Base-by-base conservation (phyloP, 306 rosid species). In the Sechiopsis laciniata region DNA sequence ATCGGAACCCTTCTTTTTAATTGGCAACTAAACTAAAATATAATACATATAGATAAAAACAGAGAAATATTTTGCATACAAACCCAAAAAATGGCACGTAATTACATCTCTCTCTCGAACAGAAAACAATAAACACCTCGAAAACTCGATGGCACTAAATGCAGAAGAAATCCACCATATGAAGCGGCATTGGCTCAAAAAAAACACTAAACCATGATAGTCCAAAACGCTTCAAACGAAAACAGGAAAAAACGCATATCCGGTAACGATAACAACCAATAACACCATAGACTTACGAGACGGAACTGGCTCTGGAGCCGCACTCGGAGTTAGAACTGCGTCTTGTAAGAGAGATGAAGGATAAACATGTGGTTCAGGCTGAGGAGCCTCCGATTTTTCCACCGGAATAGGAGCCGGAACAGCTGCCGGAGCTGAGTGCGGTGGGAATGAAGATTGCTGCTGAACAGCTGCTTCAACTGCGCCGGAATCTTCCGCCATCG, bases 341-440 rank as follows among this genome's bases (percentile, higher is more conserved):
- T 46, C 72, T 37, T 37, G 32, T 45, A 20, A 13, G 20, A 67
- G 55, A 48, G 72, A 13, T 5, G 72, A 55, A 67, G 72, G 55
- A 45, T 8, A 4, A 45, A 13, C 29, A 67, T 67, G 37, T 20
- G 55, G 6, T 67, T 45, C 19, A 6, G 11, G 35, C 69, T 62
- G 50, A 32, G 19, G 12, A 42, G 35, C 21, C 35, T 5, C 4
- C 3, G 17, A 45, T 12, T 20, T 20, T 45, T 16, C n/a, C 8
- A 45, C 55, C 55, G 55, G 72, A 45, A 67, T 13, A 17, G 35
- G 1, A 20, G 55, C n/a, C 11, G 72, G 7, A 66, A 42, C 72
- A 64, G 15, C 67, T 29, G 67, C 10, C 11, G 70, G 29, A 64
- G 26, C 53, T 40, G 71, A 37, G 15, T 37, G 21, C 9, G 71